Conservation (phyloP, 2,329 filamentous ascomycete species). For the Apiospora phragmitis region DNA sequence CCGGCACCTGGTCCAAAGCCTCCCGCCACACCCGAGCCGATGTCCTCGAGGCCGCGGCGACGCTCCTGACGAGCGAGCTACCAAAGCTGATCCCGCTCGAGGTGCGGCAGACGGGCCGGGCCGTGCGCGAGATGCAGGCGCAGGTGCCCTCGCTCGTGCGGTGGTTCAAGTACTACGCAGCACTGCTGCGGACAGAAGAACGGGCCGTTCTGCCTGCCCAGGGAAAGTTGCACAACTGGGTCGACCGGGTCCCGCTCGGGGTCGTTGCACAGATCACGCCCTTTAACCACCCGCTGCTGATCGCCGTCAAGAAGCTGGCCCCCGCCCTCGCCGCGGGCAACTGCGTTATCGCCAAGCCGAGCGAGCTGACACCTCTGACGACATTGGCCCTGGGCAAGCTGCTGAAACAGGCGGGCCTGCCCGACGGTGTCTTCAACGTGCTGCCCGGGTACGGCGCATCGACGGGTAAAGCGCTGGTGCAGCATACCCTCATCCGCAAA, state of each 20-base stretch:
- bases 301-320: slow-evolving; percentile 60
- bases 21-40: slow-evolving; percentile 60
- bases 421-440: slow-evolving; percentile 68
- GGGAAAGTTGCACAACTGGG: slow-evolving; percentile 59
- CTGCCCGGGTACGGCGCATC: slow-evolving; percentile 53
- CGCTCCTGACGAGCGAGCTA: slow-evolving; percentile 52
- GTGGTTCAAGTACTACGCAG: slow-evolving; percentile 73
- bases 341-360: slow-evolving; percentile 61
- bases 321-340: slow-evolving; percentile 62
- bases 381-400: slow-evolving; percentile 61
- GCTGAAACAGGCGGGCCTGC: slow-evolving; percentile 67
- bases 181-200: slow-evolving; percentile 67
- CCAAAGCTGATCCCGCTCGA: slow-evolving; percentile 62
- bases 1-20: slow-evolving; percentile 57
- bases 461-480: slow-evolving; percentile 54
- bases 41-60: slow-evolving; percentile 61
- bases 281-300: slow-evolving; percentile 60
- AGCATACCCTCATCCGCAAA: slow-evolving; percentile 58
- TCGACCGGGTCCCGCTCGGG: slow-evolving; percentile 55
- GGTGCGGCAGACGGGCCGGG: slow-evolving; percentile 67
- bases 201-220: slow-evolving; percentile 64
- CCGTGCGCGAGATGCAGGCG: slow-evolving; percentile 68
- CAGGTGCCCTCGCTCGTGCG: slow-evolving; percentile 66
- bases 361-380: slow-evolving; percentile 62
- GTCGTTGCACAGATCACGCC: slow-evolving; percentile 59